phyloP scores from a whole-genome alignment of 768 basidiomycete species.

The Lactarius vividus region DNA sequence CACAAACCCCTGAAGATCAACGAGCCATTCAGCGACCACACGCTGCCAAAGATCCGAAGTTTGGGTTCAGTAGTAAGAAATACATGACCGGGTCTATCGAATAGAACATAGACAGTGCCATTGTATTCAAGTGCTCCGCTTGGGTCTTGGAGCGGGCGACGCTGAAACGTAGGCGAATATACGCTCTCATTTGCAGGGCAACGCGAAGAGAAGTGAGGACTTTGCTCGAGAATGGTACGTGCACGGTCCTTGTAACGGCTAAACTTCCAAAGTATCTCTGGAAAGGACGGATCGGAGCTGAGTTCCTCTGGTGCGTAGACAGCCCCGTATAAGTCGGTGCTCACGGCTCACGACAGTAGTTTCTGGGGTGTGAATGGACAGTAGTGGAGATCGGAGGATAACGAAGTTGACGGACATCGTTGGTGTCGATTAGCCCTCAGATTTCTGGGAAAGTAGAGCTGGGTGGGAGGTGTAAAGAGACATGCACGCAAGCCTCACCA shows the following conservation, averaged over 20 bases:
- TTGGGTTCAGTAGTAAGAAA: not conserved
- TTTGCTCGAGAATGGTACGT: not conserved
- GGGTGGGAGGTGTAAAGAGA: not conserved
- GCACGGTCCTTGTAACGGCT: not conserved
- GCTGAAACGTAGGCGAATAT: not conserved
- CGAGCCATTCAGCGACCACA: not conserved
- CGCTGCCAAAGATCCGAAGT: not conserved
- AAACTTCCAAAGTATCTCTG: not conserved
- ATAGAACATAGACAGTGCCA: not conserved
- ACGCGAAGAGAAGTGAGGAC: not conserved
- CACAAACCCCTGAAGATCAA: not conserved
- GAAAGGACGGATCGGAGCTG: not conserved
- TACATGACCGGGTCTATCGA: not conserved
- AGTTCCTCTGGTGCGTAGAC: not conserved
- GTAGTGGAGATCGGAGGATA: not conserved
- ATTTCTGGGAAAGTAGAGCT: not conserved
- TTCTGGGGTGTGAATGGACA: not conserved
- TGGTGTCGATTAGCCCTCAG: not conserved
- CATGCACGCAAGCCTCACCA: not conserved
- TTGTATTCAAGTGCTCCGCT: not conserved
- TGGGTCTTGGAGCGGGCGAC: not conserved
- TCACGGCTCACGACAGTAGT: too few relatives aligned
- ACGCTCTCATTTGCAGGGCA: not conserved
- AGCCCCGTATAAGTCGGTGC: too few relatives aligned
- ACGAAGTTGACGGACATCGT: not conserved